phyloP scores from a whole-genome alignment of 371 early-diverging fungal species.

The Haplosporangium sp. region DNA sequence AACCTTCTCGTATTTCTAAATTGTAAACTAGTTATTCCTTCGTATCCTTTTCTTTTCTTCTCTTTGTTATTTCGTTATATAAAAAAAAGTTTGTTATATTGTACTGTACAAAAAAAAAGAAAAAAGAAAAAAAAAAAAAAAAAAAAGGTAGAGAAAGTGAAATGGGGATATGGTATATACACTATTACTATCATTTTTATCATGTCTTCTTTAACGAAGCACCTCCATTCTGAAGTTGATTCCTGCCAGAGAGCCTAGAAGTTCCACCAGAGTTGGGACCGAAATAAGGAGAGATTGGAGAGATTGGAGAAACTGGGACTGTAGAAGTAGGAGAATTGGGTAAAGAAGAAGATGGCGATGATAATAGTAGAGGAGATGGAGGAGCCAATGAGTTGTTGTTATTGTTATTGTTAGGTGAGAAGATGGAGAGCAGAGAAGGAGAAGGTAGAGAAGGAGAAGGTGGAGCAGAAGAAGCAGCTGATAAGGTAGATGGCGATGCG shows the following conservation, averaged over 20 bases:
- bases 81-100: no score
- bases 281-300: conserved; percentile 11
- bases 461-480: not conserved
- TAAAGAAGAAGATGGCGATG: not conserved
- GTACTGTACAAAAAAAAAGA: no score
- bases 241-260: conserved; percentile 23
- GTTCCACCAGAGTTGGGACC: conserved; percentile 7
- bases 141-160: no score
- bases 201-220: not conserved
- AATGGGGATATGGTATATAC: no score
- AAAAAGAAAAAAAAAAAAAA: no score
- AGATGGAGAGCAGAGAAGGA: not conserved
- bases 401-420: not conserved
- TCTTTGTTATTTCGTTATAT: no score
- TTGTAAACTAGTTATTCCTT: not conserved
- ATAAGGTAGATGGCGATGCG: no score
- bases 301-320: conserved; percentile 24
- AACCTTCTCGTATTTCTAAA: not conserved
- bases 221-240: not conserved
- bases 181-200: not conserved
- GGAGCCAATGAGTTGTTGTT: not conserved
- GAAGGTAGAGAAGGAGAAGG: not conserved
- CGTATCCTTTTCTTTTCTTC: not conserved
- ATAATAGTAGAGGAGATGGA: conserved; percentile 1
- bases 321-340: conserved; percentile 8